A percentile compares a stretch with the other conserved stretches of the same genome.
Evolutionary conservation across 768 basidiomycete species (phyloP).

Genomic region (Fomitopsis serialis): DNA sequence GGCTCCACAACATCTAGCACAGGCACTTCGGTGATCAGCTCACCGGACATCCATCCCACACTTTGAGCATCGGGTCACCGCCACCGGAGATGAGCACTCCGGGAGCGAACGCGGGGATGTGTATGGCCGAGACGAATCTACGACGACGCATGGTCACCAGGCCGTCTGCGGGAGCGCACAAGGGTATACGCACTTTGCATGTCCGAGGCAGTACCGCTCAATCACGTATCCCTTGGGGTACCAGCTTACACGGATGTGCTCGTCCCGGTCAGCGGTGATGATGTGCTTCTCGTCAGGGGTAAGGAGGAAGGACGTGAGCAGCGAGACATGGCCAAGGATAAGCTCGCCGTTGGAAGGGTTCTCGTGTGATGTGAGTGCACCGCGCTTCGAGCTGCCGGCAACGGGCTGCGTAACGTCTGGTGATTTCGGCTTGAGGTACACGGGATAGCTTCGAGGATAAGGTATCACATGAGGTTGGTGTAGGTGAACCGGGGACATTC

Average conservation of each 20-base stretch:
- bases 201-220: constrained; percentile 84
- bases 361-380: constrained; percentile 51
- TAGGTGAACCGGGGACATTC: background rate
- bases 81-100: constrained; percentile 75
- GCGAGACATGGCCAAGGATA: constrained; percentile 84
- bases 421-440: constrained; percentile 29
- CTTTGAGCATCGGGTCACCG: constrained; percentile 69
- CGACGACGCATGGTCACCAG: background rate
- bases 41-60: constrained; percentile 77
- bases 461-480: too few species aligned
- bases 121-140: constrained; percentile 82
- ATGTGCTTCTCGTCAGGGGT: constrained; percentile 66
- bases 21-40: constrained; percentile 42
- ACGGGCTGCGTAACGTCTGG: constrained; percentile 19
- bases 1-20: constrained; percentile 36
- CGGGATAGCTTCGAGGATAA: constrained; percentile 46
- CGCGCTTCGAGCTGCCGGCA: constrained; percentile 23
- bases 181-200: constrained; percentile 56
- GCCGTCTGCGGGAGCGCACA: background rate
- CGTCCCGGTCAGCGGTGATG: constrained; percentile 90
- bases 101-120: constrained; percentile 48
- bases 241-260: constrained; percentile 90
- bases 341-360: constrained; percentile 66
- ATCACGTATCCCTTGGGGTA: constrained; percentile 84
- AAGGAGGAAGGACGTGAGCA: constrained; percentile 70